Percentiles rank a stretch among this genome's conserved stretches.
phyloP scores from a whole-genome alignment of 1,139 yeast species.

The Pichia sp. region DNA sequence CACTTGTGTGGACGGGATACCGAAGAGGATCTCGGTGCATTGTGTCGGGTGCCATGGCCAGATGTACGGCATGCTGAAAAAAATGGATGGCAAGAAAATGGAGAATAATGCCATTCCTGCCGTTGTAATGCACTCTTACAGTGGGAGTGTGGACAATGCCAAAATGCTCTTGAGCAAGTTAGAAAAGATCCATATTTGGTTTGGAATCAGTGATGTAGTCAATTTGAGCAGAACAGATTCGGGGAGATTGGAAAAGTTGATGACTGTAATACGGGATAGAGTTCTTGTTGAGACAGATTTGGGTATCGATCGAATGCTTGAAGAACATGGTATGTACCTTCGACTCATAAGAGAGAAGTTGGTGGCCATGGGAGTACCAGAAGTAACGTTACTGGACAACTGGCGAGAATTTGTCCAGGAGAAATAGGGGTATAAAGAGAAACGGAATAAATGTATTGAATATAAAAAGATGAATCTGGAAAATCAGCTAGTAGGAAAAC shows the following conservation, averaged over 20 bases:
- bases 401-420: conserved; percentile 6
- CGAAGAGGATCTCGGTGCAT: conserved; percentile 63
- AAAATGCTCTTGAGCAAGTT: conserved; percentile 49
- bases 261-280: conserved; percentile 31
- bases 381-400: neutral
- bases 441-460: neutral
- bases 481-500: neutral
- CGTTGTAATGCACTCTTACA: conserved; percentile 73
- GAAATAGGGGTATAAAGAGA: neutral
- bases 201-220: conserved; percentile 58
- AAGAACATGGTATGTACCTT: conserved; percentile 7
- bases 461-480: neutral
- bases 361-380: neutral
- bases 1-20: neutral
- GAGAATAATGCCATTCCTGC: conserved; percentile 29
- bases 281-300: conserved; percentile 55
- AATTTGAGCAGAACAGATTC: conserved; percentile 45
- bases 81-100: conserved; percentile 12
- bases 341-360: neutral
- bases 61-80: conserved; percentile 43
- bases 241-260: conserved; percentile 24
- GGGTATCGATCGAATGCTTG: conserved; percentile 26
- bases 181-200: conserved; percentile 39
- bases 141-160: conserved; percentile 74
- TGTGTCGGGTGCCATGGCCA: conserved; percentile 76